Evolutionary conservation across 2,329 filamentous ascomycete genomes (phyloP), one percentile per base, ranked within the genome.

Genomic region (Apiospora marii): DNA sequence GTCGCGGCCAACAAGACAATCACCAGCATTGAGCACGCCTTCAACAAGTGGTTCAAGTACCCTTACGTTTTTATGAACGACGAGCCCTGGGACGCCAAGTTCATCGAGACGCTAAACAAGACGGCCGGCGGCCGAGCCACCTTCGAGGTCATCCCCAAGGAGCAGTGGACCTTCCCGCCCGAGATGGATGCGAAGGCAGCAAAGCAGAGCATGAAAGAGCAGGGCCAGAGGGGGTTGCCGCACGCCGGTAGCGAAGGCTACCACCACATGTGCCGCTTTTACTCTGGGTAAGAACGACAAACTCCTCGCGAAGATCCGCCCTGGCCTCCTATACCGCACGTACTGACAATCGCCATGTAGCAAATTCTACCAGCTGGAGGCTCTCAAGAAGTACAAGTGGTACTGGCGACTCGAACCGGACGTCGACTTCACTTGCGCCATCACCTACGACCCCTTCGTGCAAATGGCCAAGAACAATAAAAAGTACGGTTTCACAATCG

Each of bases 21-120:
- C n/a, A 74, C 76, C 22, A 83, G 80, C 43, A 80, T 86, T 68
- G 84, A 86, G 77, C 75, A 76, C 30, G 82, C 84, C 72, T 87
- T 85, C 79, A 87, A 87, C 79, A 79, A 80, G 71, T 85, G 83
- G 82, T 86, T 83, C 77, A 80, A 84, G 72, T 87, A 87, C 74
- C 85, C 85, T 4, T 81, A 84, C 73, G 76, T 87, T 44, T 86
- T 87, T 74, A 79, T 87, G 71, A 87, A 87, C 77, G 82, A 87
- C 77, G 79, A 85, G 74, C 78, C 80, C 10, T 87, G 83, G 81
- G 79, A 82, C 68, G 73, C 79, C 16, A 79, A 77, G 68, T 86
- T 87, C 73, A 78, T 84, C 61, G 73, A 77, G 19, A 77, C 79
- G 49, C 77, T 86, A 72, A 83, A 82, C 73, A 75, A 78, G 67